These are phyloP conservation scores for Sporisorium exsertum DNA, from an alignment of 1,284 basidiomycete species.

Conservation along the genomic window DNA sequence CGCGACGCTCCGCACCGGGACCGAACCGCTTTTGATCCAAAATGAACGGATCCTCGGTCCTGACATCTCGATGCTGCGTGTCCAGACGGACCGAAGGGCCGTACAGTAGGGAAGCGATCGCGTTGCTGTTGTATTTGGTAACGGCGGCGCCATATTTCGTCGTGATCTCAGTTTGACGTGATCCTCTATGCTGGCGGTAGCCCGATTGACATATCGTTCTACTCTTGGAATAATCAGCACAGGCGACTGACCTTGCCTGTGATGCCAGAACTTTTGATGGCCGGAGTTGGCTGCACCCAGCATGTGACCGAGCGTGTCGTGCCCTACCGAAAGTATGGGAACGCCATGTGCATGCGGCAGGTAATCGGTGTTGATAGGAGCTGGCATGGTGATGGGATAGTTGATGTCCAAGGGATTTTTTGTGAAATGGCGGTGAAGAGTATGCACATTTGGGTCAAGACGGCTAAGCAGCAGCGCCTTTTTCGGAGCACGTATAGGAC, in stretches of 20 bases:
- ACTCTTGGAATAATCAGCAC: too few species aligned
- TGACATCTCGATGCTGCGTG: too few species aligned
- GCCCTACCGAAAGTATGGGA: constrained; percentile 4
- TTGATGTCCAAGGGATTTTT: background rate
- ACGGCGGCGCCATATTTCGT: background rate
- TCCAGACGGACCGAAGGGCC: too few species aligned
- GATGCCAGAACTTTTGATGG: background rate
- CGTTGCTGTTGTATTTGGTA: too few species aligned
- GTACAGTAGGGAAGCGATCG: constrained; percentile 1
- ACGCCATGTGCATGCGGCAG: constrained; percentile 1
- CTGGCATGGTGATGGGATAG: background rate
- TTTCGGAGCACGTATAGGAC: background rate
- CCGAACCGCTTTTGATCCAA: too few species aligned
- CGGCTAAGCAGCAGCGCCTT: background rate
- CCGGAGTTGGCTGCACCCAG: background rate
- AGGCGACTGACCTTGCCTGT: background rate
- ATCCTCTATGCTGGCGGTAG: too few species aligned
- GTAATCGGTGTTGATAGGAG: background rate
- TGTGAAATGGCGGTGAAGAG: background rate
- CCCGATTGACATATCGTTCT: too few species aligned
- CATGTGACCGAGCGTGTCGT: constrained; percentile 19
- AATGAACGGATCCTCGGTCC: too few species aligned
- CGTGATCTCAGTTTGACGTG: too few species aligned
- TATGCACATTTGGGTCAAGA: constrained; percentile 3
- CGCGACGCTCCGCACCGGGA: too few species aligned